phyloP scores from a whole-genome alignment of 495 filamentous ascomycete species.

The Neurospora africana region DNA sequence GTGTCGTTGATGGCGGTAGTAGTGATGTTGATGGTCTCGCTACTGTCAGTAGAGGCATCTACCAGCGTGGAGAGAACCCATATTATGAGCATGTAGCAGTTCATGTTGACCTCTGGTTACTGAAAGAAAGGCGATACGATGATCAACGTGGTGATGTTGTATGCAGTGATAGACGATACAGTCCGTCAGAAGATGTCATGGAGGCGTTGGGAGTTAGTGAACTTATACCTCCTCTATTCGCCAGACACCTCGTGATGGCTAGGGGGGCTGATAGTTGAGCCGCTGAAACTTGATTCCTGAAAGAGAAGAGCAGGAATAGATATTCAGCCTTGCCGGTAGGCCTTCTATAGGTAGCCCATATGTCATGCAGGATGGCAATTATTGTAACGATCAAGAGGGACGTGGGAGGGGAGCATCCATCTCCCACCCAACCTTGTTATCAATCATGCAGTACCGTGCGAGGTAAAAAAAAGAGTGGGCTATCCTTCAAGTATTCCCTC shows the following conservation, averaged over 20 bases:
- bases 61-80: not conserved
- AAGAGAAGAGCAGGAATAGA: not conserved
- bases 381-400: not conserved
- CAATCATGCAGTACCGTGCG: not conserved
- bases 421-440: not conserved
- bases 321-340: not conserved
- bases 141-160: not conserved
- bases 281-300: not conserved
- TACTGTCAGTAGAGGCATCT: not conserved
- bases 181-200: not conserved
- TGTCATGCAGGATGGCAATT: not conserved
- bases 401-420: not conserved
- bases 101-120: not conserved
- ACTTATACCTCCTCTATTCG: not conserved
- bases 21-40: conserved; percentile 14
- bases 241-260: not conserved
- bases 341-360: not conserved
- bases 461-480: not conserved
- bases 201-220: not conserved
- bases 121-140: not conserved
- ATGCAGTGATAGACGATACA: not conserved
- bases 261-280: not conserved
- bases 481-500: not conserved
- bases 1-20: conserved; percentile 11
- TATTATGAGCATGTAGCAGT: not conserved